Percentiles rank a stretch among this genome's conserved stretches.
Conservation (phyloP, 2,329 filamentous ascomycete species). For the Alternaria sp. region DNA sequence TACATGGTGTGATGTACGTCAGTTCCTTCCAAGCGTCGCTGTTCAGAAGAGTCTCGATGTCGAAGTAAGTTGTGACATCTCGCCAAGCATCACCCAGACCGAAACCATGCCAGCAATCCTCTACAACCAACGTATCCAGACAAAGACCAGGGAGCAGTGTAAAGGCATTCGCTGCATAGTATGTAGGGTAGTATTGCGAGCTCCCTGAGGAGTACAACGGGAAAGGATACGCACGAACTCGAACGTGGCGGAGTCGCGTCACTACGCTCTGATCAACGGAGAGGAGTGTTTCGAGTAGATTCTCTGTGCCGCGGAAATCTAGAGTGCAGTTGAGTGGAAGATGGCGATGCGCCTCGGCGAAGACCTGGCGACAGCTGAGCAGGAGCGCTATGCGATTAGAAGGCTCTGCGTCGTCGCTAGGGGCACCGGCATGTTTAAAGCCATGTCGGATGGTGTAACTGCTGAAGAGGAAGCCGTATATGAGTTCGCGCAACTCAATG, state of each 20-base stretch:
- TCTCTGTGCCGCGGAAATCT: constrained; percentile 47
- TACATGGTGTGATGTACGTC: constrained; percentile 44
- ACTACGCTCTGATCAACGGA: constrained; percentile 41
- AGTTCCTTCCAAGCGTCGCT: constrained; percentile 48
- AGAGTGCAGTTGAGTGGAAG: constrained; percentile 43
- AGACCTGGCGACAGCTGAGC: constrained; percentile 41
- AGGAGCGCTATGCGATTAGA: constrained; percentile 43
- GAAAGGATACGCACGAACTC: constrained; percentile 46
- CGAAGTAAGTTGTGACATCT: constrained; percentile 47
- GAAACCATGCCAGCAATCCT: constrained; percentile 49
- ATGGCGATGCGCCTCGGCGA: constrained; percentile 44
- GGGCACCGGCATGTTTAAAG: constrained; percentile 27
- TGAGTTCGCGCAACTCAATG: constrained; percentile 45
- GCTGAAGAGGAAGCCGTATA: constrained; percentile 47
- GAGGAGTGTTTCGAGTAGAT: constrained; percentile 44
- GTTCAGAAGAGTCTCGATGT: constrained; percentile 44
- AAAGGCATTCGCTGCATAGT: constrained; percentile 44
- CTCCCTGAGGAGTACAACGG: constrained; percentile 39
- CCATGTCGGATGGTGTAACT: constrained; percentile 42
- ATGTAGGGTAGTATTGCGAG: constrained; percentile 43
- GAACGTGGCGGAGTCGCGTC: constrained; percentile 44
- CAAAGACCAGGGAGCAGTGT: constrained; percentile 44
- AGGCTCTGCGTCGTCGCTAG: constrained; percentile 3
- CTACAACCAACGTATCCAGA: constrained; percentile 43
- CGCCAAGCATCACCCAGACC: constrained; percentile 46